phyloP scores from a whole-genome alignment of 2,329 filamentous ascomycete genomes.

The Talaromyces sp. region DNA sequence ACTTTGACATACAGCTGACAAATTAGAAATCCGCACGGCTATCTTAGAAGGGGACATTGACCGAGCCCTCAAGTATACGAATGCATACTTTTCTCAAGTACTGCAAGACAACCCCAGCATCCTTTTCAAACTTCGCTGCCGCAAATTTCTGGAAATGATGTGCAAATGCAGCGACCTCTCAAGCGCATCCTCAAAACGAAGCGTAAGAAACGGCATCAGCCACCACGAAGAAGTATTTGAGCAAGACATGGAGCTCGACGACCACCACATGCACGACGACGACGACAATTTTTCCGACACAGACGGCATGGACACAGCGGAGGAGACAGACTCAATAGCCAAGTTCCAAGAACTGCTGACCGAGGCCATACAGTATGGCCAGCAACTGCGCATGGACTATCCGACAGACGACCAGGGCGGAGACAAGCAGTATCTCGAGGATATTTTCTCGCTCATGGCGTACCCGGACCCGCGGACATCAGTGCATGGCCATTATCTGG shows the following conservation, averaged over 20 bases:
- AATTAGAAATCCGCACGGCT: slow-evolving; percentile 63
- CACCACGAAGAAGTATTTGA: slow-evolving; percentile 43
- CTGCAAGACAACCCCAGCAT: slow-evolving; percentile 75
- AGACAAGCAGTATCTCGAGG: slow-evolving; percentile 66
- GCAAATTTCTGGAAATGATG: slow-evolving; percentile 95
- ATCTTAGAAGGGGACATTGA: slow-evolving; percentile 92
- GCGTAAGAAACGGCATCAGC: slow-evolving; percentile 31
- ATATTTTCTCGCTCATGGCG: slow-evolving; percentile 83
- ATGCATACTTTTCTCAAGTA: slow-evolving; percentile 71
- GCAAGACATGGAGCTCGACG: slow-evolving; percentile 55
- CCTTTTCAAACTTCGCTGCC: slow-evolving; percentile 79
- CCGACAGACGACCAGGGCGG: slow-evolving; percentile 63
- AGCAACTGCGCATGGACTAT: slow-evolving; percentile 72
- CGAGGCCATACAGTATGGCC: slow-evolving; percentile 73
- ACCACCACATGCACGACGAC: slow-evolving; percentile 38
- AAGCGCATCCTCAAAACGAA: slow-evolving; percentile 29
- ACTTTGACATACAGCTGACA: not conserved
- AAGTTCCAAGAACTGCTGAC: slow-evolving; percentile 52
- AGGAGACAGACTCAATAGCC: slow-evolving; percentile 34
- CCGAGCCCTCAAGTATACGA: slow-evolving; percentile 74
- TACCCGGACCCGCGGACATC: slow-evolving; percentile 76
- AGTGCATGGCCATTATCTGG: slow-evolving; percentile 70
- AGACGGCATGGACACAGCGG: slow-evolving; percentile 53
- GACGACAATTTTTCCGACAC: slow-evolving; percentile 36
- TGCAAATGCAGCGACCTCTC: slow-evolving; percentile 63